phyloP scores from a whole-genome alignment of 2,329 filamentous ascomycete genomes.

The Paraphaeosphaeria minitans region DNA sequence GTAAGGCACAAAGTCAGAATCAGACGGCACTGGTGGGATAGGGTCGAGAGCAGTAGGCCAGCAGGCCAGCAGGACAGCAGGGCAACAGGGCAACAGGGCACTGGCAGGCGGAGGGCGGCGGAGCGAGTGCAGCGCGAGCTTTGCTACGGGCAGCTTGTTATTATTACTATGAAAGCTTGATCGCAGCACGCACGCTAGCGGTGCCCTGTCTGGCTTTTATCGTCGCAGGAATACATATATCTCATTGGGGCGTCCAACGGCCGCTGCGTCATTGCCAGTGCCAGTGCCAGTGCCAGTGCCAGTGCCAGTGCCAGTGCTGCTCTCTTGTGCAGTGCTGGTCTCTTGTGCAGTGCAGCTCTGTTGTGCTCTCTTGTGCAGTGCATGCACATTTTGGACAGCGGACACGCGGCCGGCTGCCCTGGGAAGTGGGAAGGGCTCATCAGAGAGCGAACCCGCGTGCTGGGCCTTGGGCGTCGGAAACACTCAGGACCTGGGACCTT shows the following conservation, averaged over 20 bases:
- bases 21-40: background rate
- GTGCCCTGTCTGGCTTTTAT: slow-evolving; percentile 6
- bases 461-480: background rate
- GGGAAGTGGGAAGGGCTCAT: no score
- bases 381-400: background rate
- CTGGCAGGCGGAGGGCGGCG: slow-evolving; percentile 7
- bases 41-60: background rate
- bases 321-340: background rate
- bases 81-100: no score
- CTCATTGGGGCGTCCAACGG: slow-evolving; percentile 1
- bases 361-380: background rate
- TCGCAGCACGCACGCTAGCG: slow-evolving; percentile 7
- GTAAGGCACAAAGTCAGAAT: background rate
- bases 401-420: background rate
- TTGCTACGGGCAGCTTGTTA: slow-evolving; percentile 7
- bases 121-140: slow-evolving; percentile 10
- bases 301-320: background rate
- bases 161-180: no score
- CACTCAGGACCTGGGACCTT: no score
- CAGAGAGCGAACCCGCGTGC: background rate
- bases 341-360: background rate
- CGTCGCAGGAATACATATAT: slow-evolving; percentile 11
- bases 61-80: no score
- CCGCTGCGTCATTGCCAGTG: slow-evolving; percentile 4
- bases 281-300: background rate